These are phyloP conservation scores for Ceratocystis eucalypticola DNA, from an alignment of 2,329 filamentous ascomycete genomes.

Conservation along the genomic window DNA sequence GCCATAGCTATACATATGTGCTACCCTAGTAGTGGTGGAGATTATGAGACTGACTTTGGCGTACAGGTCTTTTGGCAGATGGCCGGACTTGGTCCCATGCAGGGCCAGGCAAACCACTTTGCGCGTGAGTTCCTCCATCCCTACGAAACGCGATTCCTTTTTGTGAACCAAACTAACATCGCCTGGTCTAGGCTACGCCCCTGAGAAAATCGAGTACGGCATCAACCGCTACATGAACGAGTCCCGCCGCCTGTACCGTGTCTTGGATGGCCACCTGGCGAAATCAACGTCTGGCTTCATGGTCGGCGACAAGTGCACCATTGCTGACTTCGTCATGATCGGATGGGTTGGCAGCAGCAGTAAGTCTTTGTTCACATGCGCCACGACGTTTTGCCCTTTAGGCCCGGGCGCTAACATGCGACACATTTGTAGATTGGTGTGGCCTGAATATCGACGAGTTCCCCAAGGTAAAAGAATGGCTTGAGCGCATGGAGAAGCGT, in stretches of 20 bases:
- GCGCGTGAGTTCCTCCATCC: constrained; percentile 33
- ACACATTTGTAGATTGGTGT: constrained; percentile 26
- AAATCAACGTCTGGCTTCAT: constrained; percentile 43
- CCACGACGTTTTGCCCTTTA: constrained; percentile 15
- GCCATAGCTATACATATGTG: no score
- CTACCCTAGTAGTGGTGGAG: no score
- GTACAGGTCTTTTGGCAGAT: constrained; percentile 56
- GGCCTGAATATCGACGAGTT: constrained; percentile 56
- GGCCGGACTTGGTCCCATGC: constrained; percentile 69
- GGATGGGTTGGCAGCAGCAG: constrained; percentile 54
- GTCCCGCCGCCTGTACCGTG: constrained; percentile 65
- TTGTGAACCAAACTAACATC: neutral
- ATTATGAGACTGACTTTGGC: neutral
- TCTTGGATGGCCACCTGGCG: constrained; percentile 58
- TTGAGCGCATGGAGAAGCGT: constrained; percentile 54
- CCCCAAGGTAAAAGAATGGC: constrained; percentile 63
- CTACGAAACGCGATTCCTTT: no score
- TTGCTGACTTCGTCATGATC: constrained; percentile 69
- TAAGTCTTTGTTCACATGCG: constrained; percentile 25
- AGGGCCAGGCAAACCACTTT: constrained; percentile 77
- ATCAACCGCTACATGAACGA: constrained; percentile 74
- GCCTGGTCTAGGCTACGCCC: constrained; percentile 48
- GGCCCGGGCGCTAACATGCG: neutral
- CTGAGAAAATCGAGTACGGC: constrained; percentile 69
- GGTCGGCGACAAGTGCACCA: constrained; percentile 55